These are phyloP conservation scores for Kitagawia praeruptora DNA, from an alignment of 129 eudicot species.

Conservation along the genomic window DNA sequence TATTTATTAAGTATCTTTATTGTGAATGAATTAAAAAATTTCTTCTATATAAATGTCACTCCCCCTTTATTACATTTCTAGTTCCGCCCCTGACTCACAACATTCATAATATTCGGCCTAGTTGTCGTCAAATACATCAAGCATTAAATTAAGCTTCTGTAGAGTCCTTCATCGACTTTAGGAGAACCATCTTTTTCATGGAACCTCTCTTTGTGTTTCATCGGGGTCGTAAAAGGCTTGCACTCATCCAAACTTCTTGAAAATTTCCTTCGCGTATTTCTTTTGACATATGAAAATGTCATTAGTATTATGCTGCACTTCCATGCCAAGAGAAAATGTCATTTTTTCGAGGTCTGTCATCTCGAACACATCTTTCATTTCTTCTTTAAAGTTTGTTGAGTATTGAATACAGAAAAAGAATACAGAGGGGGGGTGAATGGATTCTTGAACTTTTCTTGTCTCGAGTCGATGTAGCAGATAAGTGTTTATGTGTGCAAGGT, in stretches of 20 bases:
- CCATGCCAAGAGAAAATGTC: conserved; percentile 25
- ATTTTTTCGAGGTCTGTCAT: no score
- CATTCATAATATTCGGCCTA: background rate
- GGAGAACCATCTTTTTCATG: conserved; percentile 14
- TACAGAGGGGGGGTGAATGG: no score
- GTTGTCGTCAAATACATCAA: no score
- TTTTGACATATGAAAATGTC: background rate
- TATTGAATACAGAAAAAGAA: no score
- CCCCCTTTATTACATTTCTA: no score
- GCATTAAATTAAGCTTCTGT: background rate
- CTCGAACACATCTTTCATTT: background rate
- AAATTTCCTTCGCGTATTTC: conserved; percentile 18
- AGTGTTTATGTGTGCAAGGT: no score
- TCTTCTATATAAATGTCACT: no score
- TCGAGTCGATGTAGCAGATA: no score
- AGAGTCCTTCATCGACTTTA: conserved; percentile 4
- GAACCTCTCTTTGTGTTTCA: conserved; percentile 19
- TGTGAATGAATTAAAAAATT: no score
- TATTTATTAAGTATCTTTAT: no score
- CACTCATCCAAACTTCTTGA: conserved; percentile 16
- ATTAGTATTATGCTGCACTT: conserved; percentile 5
- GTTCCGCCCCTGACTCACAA: no score
- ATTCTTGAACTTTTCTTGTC: no score
- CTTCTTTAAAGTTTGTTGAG: background rate
- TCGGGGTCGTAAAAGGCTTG: conserved; percentile 15